Conservation (phyloP, 139 green algal species). For the Tetradesmus lagerheimii region DNA sequence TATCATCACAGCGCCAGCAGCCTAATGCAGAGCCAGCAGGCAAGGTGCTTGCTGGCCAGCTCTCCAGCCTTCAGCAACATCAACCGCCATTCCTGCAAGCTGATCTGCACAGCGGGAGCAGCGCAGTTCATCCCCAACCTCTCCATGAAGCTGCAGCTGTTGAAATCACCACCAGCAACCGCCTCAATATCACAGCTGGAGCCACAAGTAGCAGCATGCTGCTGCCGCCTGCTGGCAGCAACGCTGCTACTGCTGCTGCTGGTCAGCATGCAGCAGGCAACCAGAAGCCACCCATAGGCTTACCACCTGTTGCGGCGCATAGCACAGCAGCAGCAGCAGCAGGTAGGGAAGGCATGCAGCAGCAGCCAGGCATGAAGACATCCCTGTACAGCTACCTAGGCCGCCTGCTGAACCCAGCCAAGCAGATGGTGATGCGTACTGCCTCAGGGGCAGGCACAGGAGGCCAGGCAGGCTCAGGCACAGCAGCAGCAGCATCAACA, state of each 20-base stretch:
- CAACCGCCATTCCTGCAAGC: neutral
- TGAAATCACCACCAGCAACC: neutral
- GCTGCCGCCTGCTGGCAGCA: neutral
- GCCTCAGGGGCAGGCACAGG: neutral
- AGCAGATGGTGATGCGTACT: conserved; percentile 7
- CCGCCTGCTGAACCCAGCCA: conserved; percentile 4
- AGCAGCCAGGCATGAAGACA: neutral
- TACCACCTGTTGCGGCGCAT: neutral
- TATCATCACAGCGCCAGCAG: neutral
- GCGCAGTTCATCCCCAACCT: neutral
- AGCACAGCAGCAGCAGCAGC: neutral
- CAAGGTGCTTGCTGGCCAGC: neutral
- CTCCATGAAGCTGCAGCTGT: neutral
- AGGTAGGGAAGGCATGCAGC: neutral
- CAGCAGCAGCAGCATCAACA: neutral
- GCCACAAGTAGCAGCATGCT: neutral
- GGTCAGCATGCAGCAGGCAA: neutral
- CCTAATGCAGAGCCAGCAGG: no score
- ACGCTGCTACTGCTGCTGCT: neutral
- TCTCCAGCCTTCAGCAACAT: neutral
- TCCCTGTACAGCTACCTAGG: neutral
- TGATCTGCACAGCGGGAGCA: neutral
- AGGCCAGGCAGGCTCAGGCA: neutral
- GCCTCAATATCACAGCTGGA: neutral
- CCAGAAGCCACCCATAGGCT: neutral